Evolutionary conservation across 1,139 yeast species (phyloP), one percentile per base, ranked within the genome.

Genomic region (Blastobotrys arbuscula): DNA sequence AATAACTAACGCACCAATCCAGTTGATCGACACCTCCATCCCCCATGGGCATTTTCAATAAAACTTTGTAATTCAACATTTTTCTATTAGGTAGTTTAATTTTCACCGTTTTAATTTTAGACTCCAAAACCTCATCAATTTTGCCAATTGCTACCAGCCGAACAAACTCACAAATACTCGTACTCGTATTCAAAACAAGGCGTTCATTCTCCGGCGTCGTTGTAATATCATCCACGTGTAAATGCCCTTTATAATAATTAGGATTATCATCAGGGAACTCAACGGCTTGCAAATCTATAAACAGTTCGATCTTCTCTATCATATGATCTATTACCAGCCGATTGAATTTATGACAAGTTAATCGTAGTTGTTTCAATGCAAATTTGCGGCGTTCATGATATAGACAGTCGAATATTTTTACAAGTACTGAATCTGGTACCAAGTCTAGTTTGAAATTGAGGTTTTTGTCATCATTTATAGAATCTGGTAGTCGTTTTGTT

Each of bases 331-430:
- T n/a, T 2, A 36, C 39, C 15, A 36, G 7, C 2, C 39, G 21
- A 18, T 36, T 36, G 26, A 36, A 18, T 24, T 24, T 16, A 24
- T n/a, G 21, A 19, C 39, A 36, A 2, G 39, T 36, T 16, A 36
- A 24, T 36, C 39, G 23, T n/a, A 19, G 8, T 24, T 36, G 39
- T 36, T 19, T 16, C 10, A 36, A 13, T 21, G 39, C 39, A 19
- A n/a, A 13, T 36, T 9, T 36, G 24, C 39, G 39, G 16, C 39
- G 24, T 18, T 36, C 39, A 24, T 36, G 39, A 9, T 36, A 36
- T 16, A 36, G 13, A 21, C 26, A 36, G 26, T 36, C 39, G 10
- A 36, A 19, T 18, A 36, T 36, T 12, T 13, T 21, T 3, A 19
- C 23, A 3, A 36, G 8, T 3, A 36, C 23, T 18, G 39, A 18